These are phyloP conservation scores for Brassica cretica DNA, from an alignment of 345 rosid genomes.

Conservation along the genomic window DNA sequence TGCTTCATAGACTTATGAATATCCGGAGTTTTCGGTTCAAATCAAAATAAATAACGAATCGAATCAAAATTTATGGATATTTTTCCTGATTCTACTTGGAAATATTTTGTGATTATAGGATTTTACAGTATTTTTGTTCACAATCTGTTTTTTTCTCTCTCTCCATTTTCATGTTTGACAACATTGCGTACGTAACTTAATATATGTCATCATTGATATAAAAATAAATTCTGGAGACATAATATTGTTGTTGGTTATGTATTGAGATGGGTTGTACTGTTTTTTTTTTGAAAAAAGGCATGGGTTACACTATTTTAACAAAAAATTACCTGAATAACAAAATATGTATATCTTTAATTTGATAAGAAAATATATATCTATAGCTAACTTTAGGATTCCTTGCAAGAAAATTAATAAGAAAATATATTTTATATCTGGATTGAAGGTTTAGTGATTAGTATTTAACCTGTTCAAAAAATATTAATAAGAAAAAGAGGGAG, in stretches of 20 bases:
- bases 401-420: not conserved
- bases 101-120: not conserved
- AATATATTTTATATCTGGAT: not conserved
- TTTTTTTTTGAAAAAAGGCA: not conserved
- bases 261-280: conserved; percentile 2
- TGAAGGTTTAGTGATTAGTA: not conserved
- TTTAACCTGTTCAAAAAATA: not conserved
- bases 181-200: not conserved
- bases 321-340: not conserved
- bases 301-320: not conserved
- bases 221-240: not conserved
- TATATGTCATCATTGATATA: not conserved
- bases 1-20: no score
- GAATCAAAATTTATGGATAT: no score
- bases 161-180: not conserved
- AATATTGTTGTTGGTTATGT: conserved; percentile 11
- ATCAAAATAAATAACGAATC: no score
- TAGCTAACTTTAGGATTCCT: not conserved
- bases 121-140: not conserved
- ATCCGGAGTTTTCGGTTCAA: no score
- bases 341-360: not conserved
- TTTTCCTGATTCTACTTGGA: no score
- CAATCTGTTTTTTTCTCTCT: not conserved
- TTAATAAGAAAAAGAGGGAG: not conserved
- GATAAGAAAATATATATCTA: not conserved